phyloP scores from a whole-genome alignment of 305 asterid genomes.

The Rubia peregrina region DNA sequence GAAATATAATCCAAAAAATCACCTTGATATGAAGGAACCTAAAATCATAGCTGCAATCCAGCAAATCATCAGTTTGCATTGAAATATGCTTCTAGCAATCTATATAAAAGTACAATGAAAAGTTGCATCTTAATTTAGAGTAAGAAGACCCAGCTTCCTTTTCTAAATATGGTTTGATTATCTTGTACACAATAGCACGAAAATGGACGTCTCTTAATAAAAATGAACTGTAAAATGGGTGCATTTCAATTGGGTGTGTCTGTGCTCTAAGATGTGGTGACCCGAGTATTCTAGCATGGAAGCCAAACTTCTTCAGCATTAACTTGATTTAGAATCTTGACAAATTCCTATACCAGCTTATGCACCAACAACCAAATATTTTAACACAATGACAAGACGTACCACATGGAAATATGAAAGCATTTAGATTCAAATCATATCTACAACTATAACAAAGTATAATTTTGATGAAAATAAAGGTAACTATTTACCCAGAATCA shows the following conservation, averaged over 20 bases:
- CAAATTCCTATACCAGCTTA: conserved; percentile 80
- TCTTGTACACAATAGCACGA: no score
- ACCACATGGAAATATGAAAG: background rate
- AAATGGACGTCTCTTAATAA: no score
- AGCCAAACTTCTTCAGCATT: conserved; percentile 61
- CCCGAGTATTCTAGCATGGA: background rate
- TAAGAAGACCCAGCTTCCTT: no score
- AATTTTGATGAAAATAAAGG: background rate
- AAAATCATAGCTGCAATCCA: background rate
- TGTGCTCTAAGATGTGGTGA: conserved; percentile 3
- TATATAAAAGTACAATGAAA: background rate
- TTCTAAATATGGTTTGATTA: no score
- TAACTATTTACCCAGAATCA: conserved; percentile 67
- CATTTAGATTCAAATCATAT: background rate
- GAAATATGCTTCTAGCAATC: background rate
- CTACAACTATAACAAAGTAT: background rate
- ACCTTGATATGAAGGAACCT: conserved; percentile 55
- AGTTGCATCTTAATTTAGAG: no score
- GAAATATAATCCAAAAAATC: conserved; percentile 8
- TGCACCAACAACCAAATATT: conserved; percentile 33
- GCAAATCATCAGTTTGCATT: conserved; percentile 6
- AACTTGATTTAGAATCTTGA: conserved; percentile 83
- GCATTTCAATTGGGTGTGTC: background rate
- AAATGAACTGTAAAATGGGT: background rate
- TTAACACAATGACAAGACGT: background rate